These are phyloP conservation scores for Xylariomycetidae sp. DNA, from an alignment of 2,329 filamentous ascomycete species.

Conservation along the genomic window DNA sequence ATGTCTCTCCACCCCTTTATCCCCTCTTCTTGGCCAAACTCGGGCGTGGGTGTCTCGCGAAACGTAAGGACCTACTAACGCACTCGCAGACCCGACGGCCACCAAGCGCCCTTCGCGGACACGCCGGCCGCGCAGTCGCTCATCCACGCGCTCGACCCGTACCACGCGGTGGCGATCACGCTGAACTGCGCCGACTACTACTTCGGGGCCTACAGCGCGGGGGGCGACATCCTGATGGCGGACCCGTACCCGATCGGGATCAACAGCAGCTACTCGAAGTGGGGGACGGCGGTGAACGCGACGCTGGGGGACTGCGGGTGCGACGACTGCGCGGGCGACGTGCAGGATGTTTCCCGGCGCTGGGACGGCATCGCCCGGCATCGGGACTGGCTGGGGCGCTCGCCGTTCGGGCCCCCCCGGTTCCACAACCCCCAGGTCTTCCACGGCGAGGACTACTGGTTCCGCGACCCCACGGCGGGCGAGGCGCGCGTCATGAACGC, in stretches of 20 bases:
- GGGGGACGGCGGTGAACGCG: constrained; percentile 49
- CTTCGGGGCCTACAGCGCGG: constrained; percentile 47
- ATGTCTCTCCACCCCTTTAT: constrained; percentile 11
- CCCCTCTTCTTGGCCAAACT: neutral
- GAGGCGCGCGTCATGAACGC: constrained; percentile 40
- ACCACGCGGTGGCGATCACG: constrained; percentile 53
- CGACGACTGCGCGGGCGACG: constrained; percentile 50
- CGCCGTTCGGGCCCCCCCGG: constrained; percentile 35
- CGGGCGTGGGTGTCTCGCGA: no score
- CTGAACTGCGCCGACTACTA: constrained; percentile 59
- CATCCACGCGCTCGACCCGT: constrained; percentile 49
- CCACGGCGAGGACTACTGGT: constrained; percentile 42
- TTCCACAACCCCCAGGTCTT: constrained; percentile 42
- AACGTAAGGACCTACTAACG: constrained; percentile 1
- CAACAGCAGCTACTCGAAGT: constrained; percentile 48
- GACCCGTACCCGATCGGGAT: constrained; percentile 56
- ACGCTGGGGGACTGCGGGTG: constrained; percentile 60
- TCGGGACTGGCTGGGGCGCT: constrained; percentile 35
- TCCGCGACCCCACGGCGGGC: constrained; percentile 35
- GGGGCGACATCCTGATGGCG: constrained; percentile 53
- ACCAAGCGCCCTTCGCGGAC: constrained; percentile 45
- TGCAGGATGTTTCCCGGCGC: constrained; percentile 43
- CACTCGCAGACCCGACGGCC: constrained; percentile 42
- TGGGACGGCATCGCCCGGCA: constrained; percentile 33
- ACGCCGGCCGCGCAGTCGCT: constrained; percentile 26